Base-by-base conservation (phyloP, 106 monocot species). In the Chionographis japonica region DNA sequence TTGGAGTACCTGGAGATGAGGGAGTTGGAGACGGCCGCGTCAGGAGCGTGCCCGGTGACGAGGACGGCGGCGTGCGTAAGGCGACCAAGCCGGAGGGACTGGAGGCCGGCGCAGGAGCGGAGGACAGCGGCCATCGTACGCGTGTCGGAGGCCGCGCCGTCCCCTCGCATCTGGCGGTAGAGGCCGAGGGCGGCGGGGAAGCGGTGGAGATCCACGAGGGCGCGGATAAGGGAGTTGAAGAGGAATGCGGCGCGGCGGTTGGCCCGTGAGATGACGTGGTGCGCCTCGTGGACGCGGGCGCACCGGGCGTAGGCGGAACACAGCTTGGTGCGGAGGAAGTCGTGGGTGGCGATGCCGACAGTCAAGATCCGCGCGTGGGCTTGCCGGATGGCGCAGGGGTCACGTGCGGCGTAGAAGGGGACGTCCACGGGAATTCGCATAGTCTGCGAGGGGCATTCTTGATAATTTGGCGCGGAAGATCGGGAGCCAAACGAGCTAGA, bases 1-100 rank as follows among this genome's bases (percentile, higher is more conserved):
- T 50, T 49, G 37, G 76, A 76, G 62, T 76, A 68, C 68, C 54
- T 68, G 51, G 68, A 11, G 54, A 76, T 56, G 20, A 76, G 62
- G 52, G 76, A 61, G 35, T 53, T 54, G 14, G 54, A 52, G 54
- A 61, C 60, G 4, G 58, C 11, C 14, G 60, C 27, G 54, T 68
- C 39, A 20, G 35, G 14, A 13, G 53, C 52, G 12, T 54, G 67
- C 37, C 54, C 52, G 35, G 52, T 8, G 53, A 16, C 52, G 37
- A 67, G 38, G 67, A 53, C 54, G 7, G 14, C 35, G 27, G 68
- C 52, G 62, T 69, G 76, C 54, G 52, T 54, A 36, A 14, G 35
- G 40, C 42, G 11, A 36, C 42, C 58, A 14, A 61, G 68, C 52
- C 40, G 76, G 35, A 76, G 60, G 27, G 55, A 63, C 15, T 54